phyloP scores from a whole-genome alignment of 495 filamentous ascomycete species.

The Chaetomium fimeti region DNA sequence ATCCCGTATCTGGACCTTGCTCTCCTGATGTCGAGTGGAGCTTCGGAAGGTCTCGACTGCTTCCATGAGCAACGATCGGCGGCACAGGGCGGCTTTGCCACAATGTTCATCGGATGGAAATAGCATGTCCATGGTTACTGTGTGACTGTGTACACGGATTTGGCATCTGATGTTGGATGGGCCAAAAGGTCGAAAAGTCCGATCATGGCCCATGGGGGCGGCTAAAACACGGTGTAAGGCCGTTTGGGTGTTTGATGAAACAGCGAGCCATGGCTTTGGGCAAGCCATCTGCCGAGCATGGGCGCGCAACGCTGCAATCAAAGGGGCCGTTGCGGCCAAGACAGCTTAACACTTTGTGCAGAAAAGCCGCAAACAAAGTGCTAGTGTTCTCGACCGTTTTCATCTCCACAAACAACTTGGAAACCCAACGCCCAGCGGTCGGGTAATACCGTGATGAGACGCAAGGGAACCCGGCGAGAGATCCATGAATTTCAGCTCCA shows the following conservation, averaged over 20 bases:
- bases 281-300: constrained; percentile 8
- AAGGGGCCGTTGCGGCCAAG: not conserved
- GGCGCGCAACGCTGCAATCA: constrained; percentile 20
- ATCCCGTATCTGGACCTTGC: too few species aligned
- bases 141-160: not conserved
- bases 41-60: too few species aligned
- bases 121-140: not conserved
- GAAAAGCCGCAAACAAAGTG: not conserved
- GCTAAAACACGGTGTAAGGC: not conserved
- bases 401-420: not conserved
- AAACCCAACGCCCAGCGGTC: not conserved
- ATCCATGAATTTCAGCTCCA: not conserved
- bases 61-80: too few species aligned
- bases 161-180: not conserved
- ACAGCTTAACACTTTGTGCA: not conserved
- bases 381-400: not conserved
- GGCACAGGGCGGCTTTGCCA: too few species aligned
- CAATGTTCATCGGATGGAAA: too few species aligned
- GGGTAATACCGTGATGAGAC: not conserved
- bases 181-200: not conserved
- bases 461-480: not conserved
- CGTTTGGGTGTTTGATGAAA: not conserved
- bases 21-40: too few species aligned
- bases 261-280: not conserved
- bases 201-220: too few species aligned